Base-by-base conservation (phyloP, 2,329 filamentous ascomycete genomes). In the Cercospora janseana region DNA sequence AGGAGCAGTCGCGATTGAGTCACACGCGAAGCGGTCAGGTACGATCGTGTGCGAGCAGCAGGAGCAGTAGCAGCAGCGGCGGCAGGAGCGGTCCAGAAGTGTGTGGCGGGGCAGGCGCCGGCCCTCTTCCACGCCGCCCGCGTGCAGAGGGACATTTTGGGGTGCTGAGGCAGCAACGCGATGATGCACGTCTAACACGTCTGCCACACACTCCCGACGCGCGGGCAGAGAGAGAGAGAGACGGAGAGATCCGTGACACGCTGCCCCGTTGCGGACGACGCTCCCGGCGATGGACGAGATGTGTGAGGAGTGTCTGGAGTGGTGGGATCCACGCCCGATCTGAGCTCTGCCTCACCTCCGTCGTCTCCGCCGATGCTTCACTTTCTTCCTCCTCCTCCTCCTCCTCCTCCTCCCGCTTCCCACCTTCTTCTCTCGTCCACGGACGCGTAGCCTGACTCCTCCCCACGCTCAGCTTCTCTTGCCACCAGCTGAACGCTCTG, bases 291-390 rank as follows among this genome's bases (percentile, higher is more conserved):
- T n/a, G n/a, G n/a, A n/a, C n/a, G n/a, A n/a, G n/a, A n/a, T n/a
- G n/a, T n/a, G n/a, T n/a, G n/a, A n/a, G n/a, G n/a, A n/a, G n/a
- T n/a, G n/a, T n/a, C n/a, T n/a, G n/a, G n/a, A n/a, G 35, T 38
- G 35, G 35, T 23, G 15, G 35, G 35, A 38, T 38, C 35, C 35
- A 23, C 15, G 35, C 20, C 20, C 35, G 35, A 38, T 38, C 35
- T 24, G 35, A 38, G 35, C 35, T 38, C 26, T 24, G 35, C 35
- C 35, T 38, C 35, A 38, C 35, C 35, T 38, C 35, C 35, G 35
- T 13, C 35, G n/a, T 4, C 35, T 20, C 35, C 35, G 35, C 35
- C 34, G 21, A 21, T 23, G 21, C 20, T 38, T 16, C 16, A 10
- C 4, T 4, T 38, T 37, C 34, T 8, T 24, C 10, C 34, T 21